Evolutionary conservation across 202 grass and related monocot genomes (phyloP).

Genomic region (Bolboschoenoplectus hybrid): DNA sequence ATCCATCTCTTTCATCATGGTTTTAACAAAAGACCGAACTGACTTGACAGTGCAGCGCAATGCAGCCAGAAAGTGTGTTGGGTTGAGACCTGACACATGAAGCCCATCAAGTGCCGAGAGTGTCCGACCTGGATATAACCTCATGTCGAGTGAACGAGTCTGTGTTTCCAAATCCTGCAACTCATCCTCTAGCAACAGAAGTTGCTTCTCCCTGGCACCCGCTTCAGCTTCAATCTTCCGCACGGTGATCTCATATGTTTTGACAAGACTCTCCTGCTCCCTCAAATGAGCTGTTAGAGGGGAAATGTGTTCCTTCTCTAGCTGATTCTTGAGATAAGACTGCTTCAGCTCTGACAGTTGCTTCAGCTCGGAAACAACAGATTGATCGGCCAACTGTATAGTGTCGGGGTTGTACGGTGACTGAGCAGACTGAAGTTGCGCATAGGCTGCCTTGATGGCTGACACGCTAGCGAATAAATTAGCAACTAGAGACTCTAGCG

Average conservation of each 20-base stretch:
- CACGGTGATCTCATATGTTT: conserved; percentile 86
- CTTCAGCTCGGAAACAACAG: conserved; percentile 75
- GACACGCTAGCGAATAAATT: conserved; percentile 76
- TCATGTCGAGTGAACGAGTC: conserved; percentile 58
- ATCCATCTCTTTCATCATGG: conserved; percentile 75
- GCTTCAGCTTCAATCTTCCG: conserved; percentile 73
- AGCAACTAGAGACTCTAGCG: conserved; percentile 57
- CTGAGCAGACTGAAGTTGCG: conserved; percentile 88
- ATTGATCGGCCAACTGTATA: conserved; percentile 68
- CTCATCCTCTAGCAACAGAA: conserved; percentile 35
- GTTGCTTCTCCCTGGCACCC: conserved; percentile 48
- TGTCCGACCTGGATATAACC: conserved; percentile 67
- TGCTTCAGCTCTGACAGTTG: conserved; percentile 75
- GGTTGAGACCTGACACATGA: conserved; percentile 85
- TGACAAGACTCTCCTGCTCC: conserved; percentile 80
- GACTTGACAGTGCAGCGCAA: conserved; percentile 78
- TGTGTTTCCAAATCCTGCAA: conserved; percentile 55
- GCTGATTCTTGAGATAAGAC: conserved; percentile 62
- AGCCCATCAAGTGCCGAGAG: conserved; percentile 76
- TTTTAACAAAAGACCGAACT: conserved; percentile 73
- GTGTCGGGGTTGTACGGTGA: conserved; percentile 74
- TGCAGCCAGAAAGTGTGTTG: conserved; percentile 87
- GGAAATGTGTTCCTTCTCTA: conserved; percentile 44
- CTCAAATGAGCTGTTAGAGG: conserved; percentile 63
- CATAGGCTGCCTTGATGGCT: conserved; percentile 88